These are phyloP conservation scores for Sonneratia caseolaris DNA, from an alignment of 345 rosid genomes.

Conservation along the genomic window DNA sequence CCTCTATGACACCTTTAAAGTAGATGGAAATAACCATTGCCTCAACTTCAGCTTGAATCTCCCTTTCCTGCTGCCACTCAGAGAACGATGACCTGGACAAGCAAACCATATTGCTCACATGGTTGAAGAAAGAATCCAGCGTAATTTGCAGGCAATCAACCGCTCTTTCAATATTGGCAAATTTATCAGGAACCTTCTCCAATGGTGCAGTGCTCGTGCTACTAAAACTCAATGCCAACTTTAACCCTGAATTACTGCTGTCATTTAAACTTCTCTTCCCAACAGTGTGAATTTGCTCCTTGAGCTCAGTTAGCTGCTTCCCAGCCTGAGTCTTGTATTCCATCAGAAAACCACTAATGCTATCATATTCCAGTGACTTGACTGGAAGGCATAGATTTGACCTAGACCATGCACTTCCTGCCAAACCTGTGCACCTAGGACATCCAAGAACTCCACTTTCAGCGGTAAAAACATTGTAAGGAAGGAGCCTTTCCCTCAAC, in stretches of 20 bases:
- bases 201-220: not conserved
- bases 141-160: conserved; percentile 30
- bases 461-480: conserved; percentile 15
- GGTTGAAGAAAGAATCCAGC: conserved; percentile 26
- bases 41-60: conserved; percentile 40
- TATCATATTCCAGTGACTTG: conserved; percentile 13
- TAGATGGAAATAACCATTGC: conserved; percentile 31
- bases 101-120: conserved; percentile 20
- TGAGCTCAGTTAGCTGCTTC: conserved; percentile 50
- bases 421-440: not conserved
- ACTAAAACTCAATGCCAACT: no score
- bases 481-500: conserved; percentile 30
- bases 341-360: conserved; percentile 23
- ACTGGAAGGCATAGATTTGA: conserved; percentile 1
- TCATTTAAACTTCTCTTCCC: conserved; percentile 19
- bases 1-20: conserved; percentile 41
- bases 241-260: conserved; percentile 20
- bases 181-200: conserved; percentile 29
- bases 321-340: conserved; percentile 24
- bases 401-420: not conserved
- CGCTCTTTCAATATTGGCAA: conserved; percentile 26
- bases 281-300: conserved; percentile 35
- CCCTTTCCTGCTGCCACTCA: conserved; percentile 49
- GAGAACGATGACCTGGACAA: conserved; percentile 26
- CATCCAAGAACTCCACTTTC: not conserved